phyloP scores from a whole-genome alignment of 139 green algal species.

The Haematococcus sp. region DNA sequence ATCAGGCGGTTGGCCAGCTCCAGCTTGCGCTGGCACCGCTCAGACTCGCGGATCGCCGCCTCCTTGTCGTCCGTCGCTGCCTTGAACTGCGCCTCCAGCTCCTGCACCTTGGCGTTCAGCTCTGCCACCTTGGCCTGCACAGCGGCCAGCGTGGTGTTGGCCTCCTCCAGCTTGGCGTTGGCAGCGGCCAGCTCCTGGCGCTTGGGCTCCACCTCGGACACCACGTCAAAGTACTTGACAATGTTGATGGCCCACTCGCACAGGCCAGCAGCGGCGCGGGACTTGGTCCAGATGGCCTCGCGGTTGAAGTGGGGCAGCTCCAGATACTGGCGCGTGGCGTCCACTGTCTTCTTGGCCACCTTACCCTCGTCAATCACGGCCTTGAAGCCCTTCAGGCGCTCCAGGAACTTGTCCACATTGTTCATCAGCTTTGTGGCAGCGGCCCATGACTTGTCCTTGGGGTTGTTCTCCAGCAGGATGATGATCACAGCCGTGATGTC shows the following conservation, averaged over 20 bases:
- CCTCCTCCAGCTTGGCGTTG: conserved; percentile 78
- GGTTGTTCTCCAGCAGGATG: conserved; percentile 84
- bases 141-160: conserved; percentile 60
- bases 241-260: conserved; percentile 92
- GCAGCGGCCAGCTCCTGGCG: conserved; percentile 77
- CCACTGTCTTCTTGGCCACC: conserved; percentile 74
- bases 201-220: conserved; percentile 82
- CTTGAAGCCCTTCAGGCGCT: conserved; percentile 86
- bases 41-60: conserved; percentile 66
- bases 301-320: conserved; percentile 83
- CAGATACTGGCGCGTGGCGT: conserved; percentile 70
- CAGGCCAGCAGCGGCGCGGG: conserved; percentile 78
- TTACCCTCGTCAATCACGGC: conserved; percentile 79
- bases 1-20: conserved; percentile 85
- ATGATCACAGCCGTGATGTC: conserved; percentile 87
- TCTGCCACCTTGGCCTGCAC: conserved; percentile 68
- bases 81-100: conserved; percentile 78
- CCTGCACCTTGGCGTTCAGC: conserved; percentile 73
- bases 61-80: conserved; percentile 80
- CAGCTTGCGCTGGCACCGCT: conserved; percentile 80
- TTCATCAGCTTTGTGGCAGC: conserved; percentile 85
- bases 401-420: conserved; percentile 88
- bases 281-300: conserved; percentile 85
- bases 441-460: conserved; percentile 84
- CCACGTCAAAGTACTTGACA: conserved; percentile 87